Base-by-base conservation (phyloP, 1,139 yeast genomes). In the Yamadazyma epiphylla region DNA sequence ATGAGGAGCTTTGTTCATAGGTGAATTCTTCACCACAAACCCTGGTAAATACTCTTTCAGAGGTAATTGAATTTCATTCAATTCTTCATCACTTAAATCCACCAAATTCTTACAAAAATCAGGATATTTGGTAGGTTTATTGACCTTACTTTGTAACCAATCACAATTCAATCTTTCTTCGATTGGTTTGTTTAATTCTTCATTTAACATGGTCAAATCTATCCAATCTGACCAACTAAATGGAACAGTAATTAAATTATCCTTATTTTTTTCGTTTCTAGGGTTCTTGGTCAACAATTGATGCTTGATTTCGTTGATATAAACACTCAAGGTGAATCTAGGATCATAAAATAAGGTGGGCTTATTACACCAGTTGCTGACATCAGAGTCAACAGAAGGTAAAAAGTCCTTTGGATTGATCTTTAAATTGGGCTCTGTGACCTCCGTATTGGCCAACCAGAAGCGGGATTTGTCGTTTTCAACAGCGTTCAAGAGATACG, bases 141-240 rank as follows among this genome's bases (percentile, higher is more conserved):
- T 34, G 25, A 57, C 44, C 19, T 42, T 30, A 13, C 35, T 30
- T 19, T 42, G 46, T 17, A 42, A 28, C 46, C 49, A 50, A 24
- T 34, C 41, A 41, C 67, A 61, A 15, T 37, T 43, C 22, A 43
- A 38, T 20, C 55, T 33, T 24, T 48, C 43, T n/a, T 38, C 38
- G 19, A 49, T 31, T 3, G 55, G 55, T 24, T 46, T 41, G 17
- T 32, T 25, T 24, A 51, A 36, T 25, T 51, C 49, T 9, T 44
- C 42, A 32, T 53, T 47, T 13, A 50, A 34, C 28, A 39, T 26
- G 10, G 54, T 49, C 29, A 51, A 40, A 38, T 60, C 64, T 5
- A 45, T 43, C 49, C 55, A 61, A 38, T 62, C 68, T 11, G 53
- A 48, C 67, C 68, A 62, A 19, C 47, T 47, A 32, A 55, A 55